Conservation (phyloP, 1,284 basidiomycete species). For the Melampsora larici-populina region DNA sequence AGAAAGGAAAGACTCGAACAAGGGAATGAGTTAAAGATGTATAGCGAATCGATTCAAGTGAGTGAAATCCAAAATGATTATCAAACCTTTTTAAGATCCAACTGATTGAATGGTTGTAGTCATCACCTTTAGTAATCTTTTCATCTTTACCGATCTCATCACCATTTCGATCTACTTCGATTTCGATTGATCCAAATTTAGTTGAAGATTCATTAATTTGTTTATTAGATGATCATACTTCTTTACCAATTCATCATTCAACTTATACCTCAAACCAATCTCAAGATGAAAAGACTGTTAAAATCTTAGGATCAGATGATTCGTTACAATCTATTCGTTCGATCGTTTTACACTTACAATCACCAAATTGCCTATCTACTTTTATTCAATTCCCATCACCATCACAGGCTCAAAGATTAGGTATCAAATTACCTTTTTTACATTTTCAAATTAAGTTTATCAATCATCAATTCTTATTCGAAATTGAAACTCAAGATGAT, state of each 20-base stretch:
- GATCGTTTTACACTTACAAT: slow-evolving; percentile 33
- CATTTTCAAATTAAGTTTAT: slow-evolving; percentile 35
- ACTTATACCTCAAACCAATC: slow-evolving; percentile 10
- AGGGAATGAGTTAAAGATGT: no score
- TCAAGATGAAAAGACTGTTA: background rate
- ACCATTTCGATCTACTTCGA: slow-evolving; percentile 21
- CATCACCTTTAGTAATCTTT: slow-evolving; percentile 30
- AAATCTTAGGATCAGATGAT: slow-evolving; percentile 18
- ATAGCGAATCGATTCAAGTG: no score
- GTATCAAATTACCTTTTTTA: slow-evolving; percentile 27
- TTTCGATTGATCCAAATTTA: slow-evolving; percentile 34
- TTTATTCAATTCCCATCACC: slow-evolving; percentile 22
- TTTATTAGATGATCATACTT: slow-evolving; percentile 16
- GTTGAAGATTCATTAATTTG: slow-evolving; percentile 25
- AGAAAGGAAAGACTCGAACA: no score
- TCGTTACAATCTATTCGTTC: slow-evolving; percentile 2
- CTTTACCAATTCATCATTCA: slow-evolving; percentile 16
- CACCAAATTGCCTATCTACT: slow-evolving; percentile 31
- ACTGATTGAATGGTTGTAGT: slow-evolving; percentile 7
- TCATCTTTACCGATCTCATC: slow-evolving; percentile 33
- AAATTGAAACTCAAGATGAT: slow-evolving; percentile 16
- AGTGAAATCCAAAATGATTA: no score
- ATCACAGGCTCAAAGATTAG: background rate
- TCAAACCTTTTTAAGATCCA: no score
- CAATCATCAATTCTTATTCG: slow-evolving; percentile 28